Conservation (phyloP, 306 rosid genomes). For the Lathyrus tuberosus region DNA sequence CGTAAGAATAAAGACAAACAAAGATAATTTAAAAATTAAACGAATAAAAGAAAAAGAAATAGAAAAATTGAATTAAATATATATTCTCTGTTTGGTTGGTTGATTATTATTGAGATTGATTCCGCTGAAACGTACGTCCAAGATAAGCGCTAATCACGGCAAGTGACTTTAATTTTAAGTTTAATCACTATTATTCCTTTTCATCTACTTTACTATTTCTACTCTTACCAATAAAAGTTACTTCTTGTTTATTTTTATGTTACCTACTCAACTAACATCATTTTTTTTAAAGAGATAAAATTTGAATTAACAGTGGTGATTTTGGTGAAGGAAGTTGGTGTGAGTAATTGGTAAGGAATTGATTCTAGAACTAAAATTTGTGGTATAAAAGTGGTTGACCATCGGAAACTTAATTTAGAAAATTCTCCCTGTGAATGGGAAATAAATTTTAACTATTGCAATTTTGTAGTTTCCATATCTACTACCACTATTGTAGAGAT, state of each 20-base stretch:
- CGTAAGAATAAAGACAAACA: constrained; percentile 41
- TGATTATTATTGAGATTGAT: constrained; percentile 39
- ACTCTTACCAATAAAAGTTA: constrained; percentile 40
- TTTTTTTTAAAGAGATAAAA: neutral
- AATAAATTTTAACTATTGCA: no score
- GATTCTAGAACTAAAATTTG: neutral
- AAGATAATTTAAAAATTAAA: neutral
- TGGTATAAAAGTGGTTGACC: neutral
- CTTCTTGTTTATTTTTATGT: constrained; percentile 34
- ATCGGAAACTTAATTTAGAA: neutral
- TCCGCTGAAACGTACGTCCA: constrained; percentile 52
- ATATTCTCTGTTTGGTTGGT: neutral
- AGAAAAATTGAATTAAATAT: neutral
- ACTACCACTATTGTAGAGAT: no score
- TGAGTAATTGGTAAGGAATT: neutral
- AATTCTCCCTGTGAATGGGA: no score
- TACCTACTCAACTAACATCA: constrained; percentile 29
- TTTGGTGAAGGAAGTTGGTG: no score
- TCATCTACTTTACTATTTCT: constrained; percentile 34
- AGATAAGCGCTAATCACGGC: constrained; percentile 85
- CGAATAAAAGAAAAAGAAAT: neutral
- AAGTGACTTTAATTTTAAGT: constrained; percentile 49
- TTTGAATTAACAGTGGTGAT: no score
- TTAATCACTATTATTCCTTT: constrained; percentile 44
- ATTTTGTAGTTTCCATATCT: no score